These are phyloP conservation scores for Cladosporium oxysporum DNA, from an alignment of 2,329 filamentous ascomycete genomes.

Conservation along the genomic window DNA sequence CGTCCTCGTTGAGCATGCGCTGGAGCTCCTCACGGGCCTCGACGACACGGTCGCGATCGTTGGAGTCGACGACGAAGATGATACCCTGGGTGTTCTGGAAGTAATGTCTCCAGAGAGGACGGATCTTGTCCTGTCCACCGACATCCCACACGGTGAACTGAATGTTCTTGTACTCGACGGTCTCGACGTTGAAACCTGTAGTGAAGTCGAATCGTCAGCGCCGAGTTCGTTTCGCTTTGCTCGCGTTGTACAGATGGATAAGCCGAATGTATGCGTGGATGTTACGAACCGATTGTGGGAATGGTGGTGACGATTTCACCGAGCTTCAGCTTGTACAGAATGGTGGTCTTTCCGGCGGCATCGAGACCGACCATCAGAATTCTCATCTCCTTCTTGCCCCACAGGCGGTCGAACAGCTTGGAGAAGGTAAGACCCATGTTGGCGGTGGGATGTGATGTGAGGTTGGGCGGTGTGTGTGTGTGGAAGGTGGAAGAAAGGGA, in stretches of 20 bases:
- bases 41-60: constrained; percentile 85
- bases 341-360: constrained; percentile 97
- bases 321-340: constrained; percentile 98
- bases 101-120: constrained; percentile 96
- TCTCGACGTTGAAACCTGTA: constrained; percentile 92
- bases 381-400: constrained; percentile 98
- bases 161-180: constrained; percentile 98
- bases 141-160: constrained; percentile 99
- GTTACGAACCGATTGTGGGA: constrained; percentile 74
- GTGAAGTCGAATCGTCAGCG: constrained; percentile 10
- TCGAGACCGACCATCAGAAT: constrained; percentile 97
- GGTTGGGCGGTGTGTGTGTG: constrained; percentile 10
- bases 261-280: background rate
- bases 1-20: constrained; percentile 95
- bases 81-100: constrained; percentile 94
- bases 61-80: constrained; percentile 98
- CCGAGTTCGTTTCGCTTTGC: background rate
- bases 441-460: constrained; percentile 48
- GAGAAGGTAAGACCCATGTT: constrained; percentile 91
- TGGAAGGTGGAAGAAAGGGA: constrained; percentile 14
- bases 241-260: background rate
- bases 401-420: constrained; percentile 98
- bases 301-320: constrained; percentile 98
- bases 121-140: constrained; percentile 97
- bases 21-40: constrained; percentile 92